Evolutionary conservation across 139 green algal species (phyloP), one percentile per base, ranked within the genome.

Genomic region (Eudorina sp.): DNA sequence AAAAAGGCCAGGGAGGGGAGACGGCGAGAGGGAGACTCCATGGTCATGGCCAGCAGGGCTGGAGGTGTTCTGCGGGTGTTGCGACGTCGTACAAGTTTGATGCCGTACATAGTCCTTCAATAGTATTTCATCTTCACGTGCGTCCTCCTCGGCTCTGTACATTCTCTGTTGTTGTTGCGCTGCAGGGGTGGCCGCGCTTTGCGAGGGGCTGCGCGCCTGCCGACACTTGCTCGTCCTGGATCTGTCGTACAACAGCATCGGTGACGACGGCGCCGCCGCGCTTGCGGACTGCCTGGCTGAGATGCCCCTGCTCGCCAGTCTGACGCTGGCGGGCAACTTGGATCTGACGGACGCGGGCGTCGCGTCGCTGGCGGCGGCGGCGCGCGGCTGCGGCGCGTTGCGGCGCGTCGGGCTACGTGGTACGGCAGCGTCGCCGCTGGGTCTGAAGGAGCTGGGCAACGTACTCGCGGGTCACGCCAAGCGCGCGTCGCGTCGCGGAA

Each of bases 211-310:
- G 29, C 64, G 48, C 34, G 23, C 3, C 46, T 88, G 82, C 66
- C 66, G 46, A 19, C 23, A 80, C 21, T 34, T 69, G 31, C 66
- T 70, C 31, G 60, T 88, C 46, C 66, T 88, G 31, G 82, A 88
- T 31, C 66, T 88, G 23, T 80, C 82, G 34, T 45, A 79, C 66
- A 88, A 88, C 45, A 27, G 25, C 19, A 69, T 88, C 23, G 82
- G 46, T 4, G 66, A 88, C 68, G 23, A 8, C 40, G 82, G 82
- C 66, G 82, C 66, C 46, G 66, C 64, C 34, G 45, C 62, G 21
- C 82, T 88, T 9, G 82, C 82, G 0, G 62, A 31, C 4, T 41
- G 41, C 34, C 82, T 88, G 23, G 21, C 34, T 8, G 19, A 51
- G 3, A 53, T 80, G 46, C 46, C 66, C 29, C 5, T 1, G 13